Evolutionary conservation across 2,329 filamentous ascomycete genomes (phyloP), one percentile per base, ranked within the genome.

Genomic region (Penicillium hesseltinei): DNA sequence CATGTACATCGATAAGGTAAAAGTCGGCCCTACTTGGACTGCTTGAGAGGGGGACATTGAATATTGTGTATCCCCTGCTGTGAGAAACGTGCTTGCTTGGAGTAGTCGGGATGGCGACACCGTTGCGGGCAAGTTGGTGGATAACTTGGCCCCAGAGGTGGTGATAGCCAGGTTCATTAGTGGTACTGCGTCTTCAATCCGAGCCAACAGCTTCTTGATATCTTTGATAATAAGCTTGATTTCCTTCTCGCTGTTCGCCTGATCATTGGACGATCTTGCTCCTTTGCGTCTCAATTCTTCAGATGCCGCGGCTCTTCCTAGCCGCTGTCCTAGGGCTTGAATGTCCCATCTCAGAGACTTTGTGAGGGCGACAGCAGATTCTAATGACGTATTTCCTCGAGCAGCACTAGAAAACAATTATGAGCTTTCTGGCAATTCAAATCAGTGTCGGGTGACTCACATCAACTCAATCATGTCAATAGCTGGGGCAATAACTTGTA

Each of bases 381-480:
- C 92, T 0, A 99, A 82, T 33, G 87, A 88, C 0, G 87, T 90
- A 62, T 91, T 90, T n/a, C 88, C 88, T 60, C 88, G 83, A 35
- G 88, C 88, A 59, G 88, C 86, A 66, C 82, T 84, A 54, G 21
- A 31, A 11, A 31, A 11, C 25, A 55, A 43, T 5, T 27, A n/a
- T 50, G 19, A 57, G 54, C 23, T 46, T 47, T 36, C 11, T 35
- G 11, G 2, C 13, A 5, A 35, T 47, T 4, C n/a, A 19, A 29
- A 17, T 6, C 19, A 35, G n/a, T 13, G 23, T 33, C 5, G 2
- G 13, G 25, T 17, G 31, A 70, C 82, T 66, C 73, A 90, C 87
- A 94, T 94, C 66, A 97, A 83, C 73, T 96, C 91, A 66, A 96
- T 91, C 80, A 96, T 87, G 71, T 96, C 91, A 68, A 96, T 93